These are phyloP conservation scores for Kluyveromyces nonfermentans DNA, from an alignment of 805 yeast species.

Conservation along the genomic window DNA sequence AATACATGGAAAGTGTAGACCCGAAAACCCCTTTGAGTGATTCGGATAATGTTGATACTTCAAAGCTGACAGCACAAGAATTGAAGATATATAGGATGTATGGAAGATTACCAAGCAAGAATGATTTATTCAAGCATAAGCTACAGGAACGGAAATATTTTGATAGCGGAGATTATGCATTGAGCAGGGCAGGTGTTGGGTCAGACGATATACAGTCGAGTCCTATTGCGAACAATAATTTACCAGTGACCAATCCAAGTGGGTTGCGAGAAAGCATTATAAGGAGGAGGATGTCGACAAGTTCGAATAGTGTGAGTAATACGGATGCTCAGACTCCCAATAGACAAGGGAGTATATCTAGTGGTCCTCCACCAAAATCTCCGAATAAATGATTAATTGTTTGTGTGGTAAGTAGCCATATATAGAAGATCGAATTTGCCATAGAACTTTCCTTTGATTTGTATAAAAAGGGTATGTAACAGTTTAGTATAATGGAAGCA, in stretches of 20 bases:
- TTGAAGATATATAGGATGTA: constrained; percentile 66
- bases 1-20: constrained; percentile 2
- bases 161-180: constrained; percentile 90
- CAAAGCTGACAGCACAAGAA: constrained; percentile 68
- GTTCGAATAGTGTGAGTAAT: constrained; percentile 17
- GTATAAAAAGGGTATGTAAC: neutral
- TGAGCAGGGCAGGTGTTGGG: constrained; percentile 57
- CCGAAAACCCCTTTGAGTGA: constrained; percentile 3
- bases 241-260: constrained; percentile 30
- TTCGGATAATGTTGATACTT: constrained; percentile 36
- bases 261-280: constrained; percentile 28
- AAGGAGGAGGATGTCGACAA: constrained; percentile 28
- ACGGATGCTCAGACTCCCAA: constrained; percentile 3
- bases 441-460: neutral
- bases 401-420: too few relatives aligned
- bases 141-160: constrained; percentile 84
- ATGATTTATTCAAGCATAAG: constrained; percentile 65
- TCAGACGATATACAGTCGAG: constrained; percentile 16
- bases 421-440: too few relatives aligned
- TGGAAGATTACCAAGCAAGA: constrained; percentile 76
- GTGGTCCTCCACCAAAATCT: constrained; percentile 30
- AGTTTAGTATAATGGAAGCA: neutral
- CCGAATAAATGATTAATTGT: constrained; percentile 23
- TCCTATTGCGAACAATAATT: constrained; percentile 21
- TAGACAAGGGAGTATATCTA: constrained; percentile 30